Percentiles rank a stretch among this genome's conserved stretches.
phyloP scores from a whole-genome alignment of 1,284 basidiomycete species.

The Athelia sp. region DNA sequence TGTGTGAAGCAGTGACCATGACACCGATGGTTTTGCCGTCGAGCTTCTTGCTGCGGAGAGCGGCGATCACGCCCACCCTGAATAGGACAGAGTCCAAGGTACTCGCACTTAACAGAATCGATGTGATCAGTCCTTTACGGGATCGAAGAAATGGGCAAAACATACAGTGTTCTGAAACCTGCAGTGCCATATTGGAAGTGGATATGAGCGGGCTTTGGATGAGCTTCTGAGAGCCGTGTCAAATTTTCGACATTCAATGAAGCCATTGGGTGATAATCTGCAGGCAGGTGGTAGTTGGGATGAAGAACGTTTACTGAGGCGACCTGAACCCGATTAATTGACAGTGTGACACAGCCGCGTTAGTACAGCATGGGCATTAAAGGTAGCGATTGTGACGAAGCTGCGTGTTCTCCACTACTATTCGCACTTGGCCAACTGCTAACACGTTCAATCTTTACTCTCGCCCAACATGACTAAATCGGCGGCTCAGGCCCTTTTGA shows the following conservation, averaged over 20 bases:
- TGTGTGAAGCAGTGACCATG: conserved; percentile 99
- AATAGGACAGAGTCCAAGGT: conserved; percentile 92
- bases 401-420: conserved; percentile 6
- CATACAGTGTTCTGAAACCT: conserved; percentile 90
- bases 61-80: conserved; percentile 89
- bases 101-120: conserved; percentile 51
- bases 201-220: conserved; percentile 60
- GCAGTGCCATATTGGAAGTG: conserved; percentile 91
- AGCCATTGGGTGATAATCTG: conserved; percentile 32
- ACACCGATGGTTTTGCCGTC: conserved; percentile 92
- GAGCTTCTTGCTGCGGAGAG: conserved; percentile 84
- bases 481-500: conserved; percentile 63
- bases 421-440: background rate
- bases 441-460: conserved; percentile 10
- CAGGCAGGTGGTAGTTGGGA: background rate
- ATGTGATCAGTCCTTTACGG: background rate
- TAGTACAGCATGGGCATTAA: background rate
- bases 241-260: conserved; percentile 39
- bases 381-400: background rate
- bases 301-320: too few species aligned
- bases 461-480: conserved; percentile 64
- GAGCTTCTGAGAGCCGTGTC: conserved; percentile 44
- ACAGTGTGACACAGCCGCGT: too few species aligned
- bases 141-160: conserved; percentile 11
- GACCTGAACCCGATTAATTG: background rate